Base-by-base conservation (phyloP, 2,329 filamentous ascomycete genomes). In the Ceratocystis cacaofunesta region DNA sequence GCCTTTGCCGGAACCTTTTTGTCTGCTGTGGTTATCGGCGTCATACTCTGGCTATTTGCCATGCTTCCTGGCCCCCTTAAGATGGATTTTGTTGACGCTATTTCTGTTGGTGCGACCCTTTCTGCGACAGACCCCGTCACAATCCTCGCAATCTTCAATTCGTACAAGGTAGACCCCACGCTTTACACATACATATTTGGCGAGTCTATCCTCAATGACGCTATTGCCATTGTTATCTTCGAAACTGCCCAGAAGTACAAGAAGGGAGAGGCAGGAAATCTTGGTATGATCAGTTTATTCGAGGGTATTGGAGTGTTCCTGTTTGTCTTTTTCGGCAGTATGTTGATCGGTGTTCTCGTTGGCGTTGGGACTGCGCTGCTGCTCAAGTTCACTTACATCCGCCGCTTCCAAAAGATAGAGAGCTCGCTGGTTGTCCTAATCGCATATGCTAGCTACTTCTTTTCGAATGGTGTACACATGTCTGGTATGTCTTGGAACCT, bases 121-220 rank as follows among this genome's bases (percentile, higher is more conserved):
- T 97, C 94, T 1, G 94, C 94, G 67, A 99, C 94, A 1, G 94
- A 99, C 73, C 94, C 94, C 0, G 92, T 99, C 67, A 99, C 94
- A 0, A 97, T 99, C 71, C 80, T 99, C 64, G 94, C 94, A 74
- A 99, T 99, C 70, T 99, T 99, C 83, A 97, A 96, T 75, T 89
- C 94, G 1, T 99, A 97, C 83, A 97, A 97, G 77, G 94, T 99
- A 71, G 94, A 99, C 72, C 94, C 94, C 2, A 97, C 97, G 77
- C 83, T 99, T 19, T 99, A 99, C 77, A 99, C 94, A 36, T 86
- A 99, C 74, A 99, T 99, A 70, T 99, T 99, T 75, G 94, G 94
- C 73, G 94, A 99, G 77, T 95, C 92, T 6, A 97, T 99, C 68
- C 79, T 99, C 65, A 99, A 99, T 74, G 94, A 99, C 78, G 94